These are phyloP conservation scores for Monascus ruber DNA, from an alignment of 2,329 filamentous ascomycete genomes.

Conservation along the genomic window DNA sequence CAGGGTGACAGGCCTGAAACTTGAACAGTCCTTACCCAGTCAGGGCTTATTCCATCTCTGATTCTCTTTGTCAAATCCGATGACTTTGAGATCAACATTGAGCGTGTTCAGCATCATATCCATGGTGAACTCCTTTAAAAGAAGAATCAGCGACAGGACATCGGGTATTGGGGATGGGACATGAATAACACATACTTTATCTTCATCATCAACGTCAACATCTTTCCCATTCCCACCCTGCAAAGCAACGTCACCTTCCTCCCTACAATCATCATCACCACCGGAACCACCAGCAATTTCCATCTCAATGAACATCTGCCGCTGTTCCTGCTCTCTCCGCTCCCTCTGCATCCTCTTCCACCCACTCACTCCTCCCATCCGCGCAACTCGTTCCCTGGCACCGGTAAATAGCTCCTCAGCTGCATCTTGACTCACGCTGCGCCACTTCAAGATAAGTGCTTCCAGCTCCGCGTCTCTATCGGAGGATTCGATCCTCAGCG, in stretches of 20 bases:
- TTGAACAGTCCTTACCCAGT: neutral
- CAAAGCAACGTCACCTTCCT: constrained; percentile 22
- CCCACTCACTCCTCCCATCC: constrained; percentile 51
- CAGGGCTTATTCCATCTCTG: constrained; percentile 43
- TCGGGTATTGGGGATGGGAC: constrained; percentile 5
- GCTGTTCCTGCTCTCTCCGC: constrained; percentile 23
- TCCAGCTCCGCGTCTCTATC: constrained; percentile 44
- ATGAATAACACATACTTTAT: constrained; percentile 24
- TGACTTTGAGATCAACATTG: constrained; percentile 51
- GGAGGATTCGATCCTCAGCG: constrained; percentile 37
- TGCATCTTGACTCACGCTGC: constrained; percentile 45
- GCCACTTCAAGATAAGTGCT: constrained; percentile 50
- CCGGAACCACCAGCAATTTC: constrained; percentile 27
- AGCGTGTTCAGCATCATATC: constrained; percentile 57
- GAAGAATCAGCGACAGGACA: neutral
- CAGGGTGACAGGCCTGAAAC: too few species aligned
- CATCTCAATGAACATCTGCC: constrained; percentile 32
- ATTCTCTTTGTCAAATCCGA: constrained; percentile 49
- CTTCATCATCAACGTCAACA: constrained; percentile 21
- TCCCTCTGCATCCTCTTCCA: constrained; percentile 36
- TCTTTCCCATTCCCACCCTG: constrained; percentile 24
- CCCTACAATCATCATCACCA: constrained; percentile 30
- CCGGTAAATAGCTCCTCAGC: constrained; percentile 56
- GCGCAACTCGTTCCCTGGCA: constrained; percentile 48
- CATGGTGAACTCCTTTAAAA: constrained; percentile 51